Conservation (phyloP, 2,329 filamentous ascomycete genomes). For the Diaporthe sp. region DNA sequence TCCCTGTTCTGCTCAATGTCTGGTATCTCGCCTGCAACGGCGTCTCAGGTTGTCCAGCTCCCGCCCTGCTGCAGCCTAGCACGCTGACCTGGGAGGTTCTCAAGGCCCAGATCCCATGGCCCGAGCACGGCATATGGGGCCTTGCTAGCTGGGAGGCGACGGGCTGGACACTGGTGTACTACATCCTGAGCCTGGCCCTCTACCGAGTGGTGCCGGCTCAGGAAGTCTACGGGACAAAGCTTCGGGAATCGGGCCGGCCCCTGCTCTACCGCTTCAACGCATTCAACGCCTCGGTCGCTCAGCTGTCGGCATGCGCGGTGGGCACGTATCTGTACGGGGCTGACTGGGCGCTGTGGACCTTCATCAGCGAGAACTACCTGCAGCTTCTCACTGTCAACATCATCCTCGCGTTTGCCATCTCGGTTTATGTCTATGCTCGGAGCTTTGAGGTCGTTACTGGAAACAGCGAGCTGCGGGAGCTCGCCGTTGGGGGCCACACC, state of each 20-base stretch:
- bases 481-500: conserved; percentile 82
- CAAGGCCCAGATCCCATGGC: conserved; percentile 66
- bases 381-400: conserved; percentile 86
- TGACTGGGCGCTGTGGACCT: conserved; percentile 87
- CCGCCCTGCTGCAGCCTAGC: conserved; percentile 62
- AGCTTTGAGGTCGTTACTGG: conserved; percentile 83
- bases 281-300: conserved; percentile 78
- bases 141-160: conserved; percentile 77
- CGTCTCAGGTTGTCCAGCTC: conserved; percentile 65
- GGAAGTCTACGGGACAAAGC: conserved; percentile 76
- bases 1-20: conserved; percentile 41
- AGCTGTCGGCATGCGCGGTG: conserved; percentile 74
- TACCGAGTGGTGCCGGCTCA: conserved; percentile 82
- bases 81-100: conserved; percentile 59
- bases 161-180: conserved; percentile 78
- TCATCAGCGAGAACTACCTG: conserved; percentile 88
- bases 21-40: conserved; percentile 65
- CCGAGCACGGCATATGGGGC: conserved; percentile 73
- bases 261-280: conserved; percentile 85
- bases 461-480: conserved; percentile 78
- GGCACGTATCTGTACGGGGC: conserved; percentile 82
- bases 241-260: conserved; percentile 74
- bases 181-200: conserved; percentile 78
- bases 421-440: conserved; percentile 80
- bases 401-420: conserved; percentile 77